Evolutionary conservation across 495 filamentous ascomycete species (phyloP), one percentile per base, ranked within the genome.

Genomic region (Talaromyces liani): DNA sequence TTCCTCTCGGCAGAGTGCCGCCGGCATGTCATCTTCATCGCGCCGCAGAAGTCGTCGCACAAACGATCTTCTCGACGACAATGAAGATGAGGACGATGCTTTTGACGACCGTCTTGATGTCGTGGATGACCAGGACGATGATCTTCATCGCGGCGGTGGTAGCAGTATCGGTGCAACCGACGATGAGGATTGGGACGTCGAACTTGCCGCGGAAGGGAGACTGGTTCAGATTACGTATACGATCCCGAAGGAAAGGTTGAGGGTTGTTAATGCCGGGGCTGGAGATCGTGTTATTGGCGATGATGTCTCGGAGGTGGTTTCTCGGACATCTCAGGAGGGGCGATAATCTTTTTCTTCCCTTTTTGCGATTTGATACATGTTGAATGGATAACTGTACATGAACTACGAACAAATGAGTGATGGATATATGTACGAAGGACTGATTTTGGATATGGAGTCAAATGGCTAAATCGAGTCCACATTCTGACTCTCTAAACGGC

Each of bases 201-300:
- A 97, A 72, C 83, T 83, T 53, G 91, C 91, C 6, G 88, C 89
- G 1, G 87, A 93, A 73, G 84, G 83, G 58, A 73, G 92, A 51
- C 82, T 91, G 16, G 93, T 98, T 64, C 93, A 98, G 76, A 84
- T 95, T 65, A 95, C 95, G 79, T 98, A 95, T 73, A 96, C 92
- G 1, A 91, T 96, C 63, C 93, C 93, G 56, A 89, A 85, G 72
- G 88, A 92, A 76, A 85, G 82, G 71, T 71, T 98, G 67, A 79
- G 93, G 58, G 91, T 98, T 12, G 92, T 97, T 8, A 98, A 98
- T 76, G 85, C 75, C 10, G 70, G 73, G 0, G 73, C 72, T 1
- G 61, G 68, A 0, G 75, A 79, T 49, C 31, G 55, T 2, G 62
- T 57, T 29, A 58, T 39, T 58, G 62, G 29, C 3, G 62, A 63